Conservation (phyloP, 805 yeast genomes). For the Groenewaldozyma tartarivorans region DNA sequence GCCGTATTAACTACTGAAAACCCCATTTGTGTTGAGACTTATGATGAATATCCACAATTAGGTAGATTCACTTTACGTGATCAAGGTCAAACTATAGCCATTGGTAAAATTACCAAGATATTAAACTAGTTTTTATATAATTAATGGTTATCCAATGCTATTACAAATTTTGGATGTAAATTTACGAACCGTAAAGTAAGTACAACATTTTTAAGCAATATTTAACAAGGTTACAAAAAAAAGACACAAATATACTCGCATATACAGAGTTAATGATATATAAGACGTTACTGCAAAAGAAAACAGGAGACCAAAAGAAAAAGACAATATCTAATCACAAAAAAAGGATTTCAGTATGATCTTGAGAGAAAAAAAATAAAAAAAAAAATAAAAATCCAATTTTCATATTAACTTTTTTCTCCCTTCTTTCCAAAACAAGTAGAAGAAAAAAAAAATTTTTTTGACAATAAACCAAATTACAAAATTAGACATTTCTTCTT, state of each 20-base stretch:
- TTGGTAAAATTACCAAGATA: conserved; percentile 92
- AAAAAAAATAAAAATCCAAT: conserved; percentile 2
- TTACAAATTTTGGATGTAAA: not conserved
- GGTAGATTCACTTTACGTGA: conserved; percentile 98
- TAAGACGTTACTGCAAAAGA: not conserved
- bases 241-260: too few relatives aligned
- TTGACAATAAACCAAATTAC: conserved; percentile 26
- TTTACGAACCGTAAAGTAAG: not conserved
- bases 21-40: conserved; percentile 91
- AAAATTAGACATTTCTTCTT: conserved; percentile 66
- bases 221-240: too few relatives aligned
- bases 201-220: not conserved
- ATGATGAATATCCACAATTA: conserved; percentile 84
- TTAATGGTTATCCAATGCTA: not conserved
- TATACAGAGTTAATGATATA: too few relatives aligned
- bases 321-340: not conserved
- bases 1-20: conserved; percentile 79
- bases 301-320: not conserved
- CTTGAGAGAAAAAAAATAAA: not conserved
- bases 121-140: conserved; percentile 23
- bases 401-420: too few relatives aligned
- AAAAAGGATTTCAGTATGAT: not conserved
- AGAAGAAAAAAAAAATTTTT: not conserved
- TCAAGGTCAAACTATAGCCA: conserved; percentile 96
- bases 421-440: too few relatives aligned